Conservation (phyloP, 2,329 filamentous ascomycete species). For the Allantophomopsis cytisporea region DNA sequence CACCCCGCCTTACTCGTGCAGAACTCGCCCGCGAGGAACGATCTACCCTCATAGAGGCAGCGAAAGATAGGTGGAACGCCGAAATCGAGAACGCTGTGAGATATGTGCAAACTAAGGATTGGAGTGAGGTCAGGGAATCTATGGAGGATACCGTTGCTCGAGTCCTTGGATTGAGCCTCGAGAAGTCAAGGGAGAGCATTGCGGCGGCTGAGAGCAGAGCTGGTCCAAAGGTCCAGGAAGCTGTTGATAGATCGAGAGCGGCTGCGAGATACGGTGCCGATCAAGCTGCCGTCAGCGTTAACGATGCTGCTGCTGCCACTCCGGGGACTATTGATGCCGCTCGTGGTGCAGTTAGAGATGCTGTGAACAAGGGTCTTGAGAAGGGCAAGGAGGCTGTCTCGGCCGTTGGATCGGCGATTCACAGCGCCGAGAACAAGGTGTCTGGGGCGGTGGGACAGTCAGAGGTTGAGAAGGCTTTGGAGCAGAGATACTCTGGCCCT, state of each 20-base stretch:
- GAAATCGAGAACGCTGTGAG: constrained; percentile 55
- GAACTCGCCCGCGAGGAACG: constrained; percentile 36
- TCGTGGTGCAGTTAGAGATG: constrained; percentile 20
- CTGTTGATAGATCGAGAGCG: constrained; percentile 13
- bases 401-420: constrained; percentile 20
- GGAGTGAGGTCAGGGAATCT: constrained; percentile 45
- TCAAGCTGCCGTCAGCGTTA: constrained; percentile 8
- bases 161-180: constrained; percentile 20
- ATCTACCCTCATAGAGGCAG: constrained; percentile 45
- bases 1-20: constrained; percentile 33
- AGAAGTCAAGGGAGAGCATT: constrained; percentile 15
- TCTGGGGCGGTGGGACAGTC: constrained; percentile 19
- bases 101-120: constrained; percentile 53
- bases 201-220: constrained; percentile 16
- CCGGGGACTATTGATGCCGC: constrained; percentile 24
- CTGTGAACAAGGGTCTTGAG: constrained; percentile 18
- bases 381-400: constrained; percentile 21
- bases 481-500: constrained; percentile 34
- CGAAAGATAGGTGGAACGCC: constrained; percentile 68
- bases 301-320: constrained; percentile 10
- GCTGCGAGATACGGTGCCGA: constrained; percentile 11
- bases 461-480: constrained; percentile 31
- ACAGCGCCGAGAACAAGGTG: constrained; percentile 27
- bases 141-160: constrained; percentile 34
- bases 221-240: constrained; percentile 20